These are phyloP conservation scores for Saccharomyces eubayanus DNA, from an alignment of 805 yeast species.

Conservation along the genomic window DNA sequence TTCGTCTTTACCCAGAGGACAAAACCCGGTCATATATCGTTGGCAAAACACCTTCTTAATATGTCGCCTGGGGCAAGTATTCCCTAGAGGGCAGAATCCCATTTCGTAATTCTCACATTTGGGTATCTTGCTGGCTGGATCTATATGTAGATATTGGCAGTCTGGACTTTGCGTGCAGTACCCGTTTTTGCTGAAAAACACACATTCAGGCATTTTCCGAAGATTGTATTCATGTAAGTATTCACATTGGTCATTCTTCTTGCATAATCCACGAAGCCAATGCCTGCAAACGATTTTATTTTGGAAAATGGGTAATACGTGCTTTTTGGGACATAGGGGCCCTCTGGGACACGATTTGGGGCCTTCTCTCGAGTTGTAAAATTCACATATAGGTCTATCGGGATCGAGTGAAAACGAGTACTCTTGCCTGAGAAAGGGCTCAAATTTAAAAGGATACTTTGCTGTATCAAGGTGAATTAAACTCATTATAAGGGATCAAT, in stretches of 20 bases:
- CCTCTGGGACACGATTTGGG: conserved; percentile 69
- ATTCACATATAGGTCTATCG: conserved; percentile 80
- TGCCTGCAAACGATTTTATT: conserved; percentile 92
- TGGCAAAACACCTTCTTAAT: conserved; percentile 70
- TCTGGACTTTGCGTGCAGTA: conserved; percentile 90
- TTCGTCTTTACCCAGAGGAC: conserved; percentile 81
- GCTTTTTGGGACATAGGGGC: conserved; percentile 77
- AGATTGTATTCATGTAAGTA: conserved; percentile 90
- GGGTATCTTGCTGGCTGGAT: conserved; percentile 82
- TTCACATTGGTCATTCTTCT: conserved; percentile 94
- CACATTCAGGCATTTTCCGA: conserved; percentile 94
- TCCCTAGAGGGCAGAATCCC: conserved; percentile 92
- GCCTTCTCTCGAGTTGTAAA: conserved; percentile 52
- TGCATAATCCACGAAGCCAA: conserved; percentile 95
- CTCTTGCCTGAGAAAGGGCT: conserved; percentile 72
- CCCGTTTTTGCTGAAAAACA: conserved; percentile 71
- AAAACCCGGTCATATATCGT: conserved; percentile 77
- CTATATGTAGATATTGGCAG: conserved; percentile 86
- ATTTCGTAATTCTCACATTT: conserved; percentile 73
- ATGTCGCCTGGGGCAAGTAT: conserved; percentile 75
- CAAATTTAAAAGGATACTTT: conserved; percentile 54
- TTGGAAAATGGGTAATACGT: conserved; percentile 55
- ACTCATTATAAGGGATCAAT: conserved; percentile 21
- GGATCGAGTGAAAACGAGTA: conserved; percentile 79
- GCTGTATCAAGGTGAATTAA: conserved; percentile 35